Conservation (phyloP, 768 basidiomycete species). For the Psilocybe cubensis region DNA sequence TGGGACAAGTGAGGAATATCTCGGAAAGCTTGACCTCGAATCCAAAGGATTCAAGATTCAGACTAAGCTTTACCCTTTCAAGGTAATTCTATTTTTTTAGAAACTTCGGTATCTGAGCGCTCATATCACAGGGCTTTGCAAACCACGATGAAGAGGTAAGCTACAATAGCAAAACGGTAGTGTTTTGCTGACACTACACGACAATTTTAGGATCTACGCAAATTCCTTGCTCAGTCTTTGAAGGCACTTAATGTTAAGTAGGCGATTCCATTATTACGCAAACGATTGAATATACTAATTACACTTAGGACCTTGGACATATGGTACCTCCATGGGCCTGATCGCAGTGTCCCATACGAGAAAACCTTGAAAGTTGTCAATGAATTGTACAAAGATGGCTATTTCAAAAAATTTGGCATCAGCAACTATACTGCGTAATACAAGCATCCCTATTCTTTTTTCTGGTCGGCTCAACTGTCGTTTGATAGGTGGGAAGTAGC, state of each 20-base stretch:
- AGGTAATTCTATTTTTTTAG: slow-evolving; percentile 17
- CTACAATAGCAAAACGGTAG: slow-evolving; percentile 25
- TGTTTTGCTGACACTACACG: slow-evolving; percentile 15
- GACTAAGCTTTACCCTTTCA: slow-evolving; percentile 58
- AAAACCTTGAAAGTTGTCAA: slow-evolving; percentile 57
- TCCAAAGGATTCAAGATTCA: slow-evolving; percentile 56
- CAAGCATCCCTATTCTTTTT: not conserved
- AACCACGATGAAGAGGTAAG: slow-evolving; percentile 35
- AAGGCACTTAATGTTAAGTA: slow-evolving; percentile 47
- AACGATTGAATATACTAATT: slow-evolving; percentile 20
- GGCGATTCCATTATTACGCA: slow-evolving; percentile 19
- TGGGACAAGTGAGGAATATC: slow-evolving; percentile 58
- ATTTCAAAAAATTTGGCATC: slow-evolving; percentile 64
- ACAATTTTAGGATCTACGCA: slow-evolving; percentile 41
- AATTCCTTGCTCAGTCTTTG: slow-evolving; percentile 50
- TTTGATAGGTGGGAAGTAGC: slow-evolving; percentile 59
- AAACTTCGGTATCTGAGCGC: not conserved
- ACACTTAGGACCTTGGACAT: slow-evolving; percentile 44
- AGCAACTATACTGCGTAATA: slow-evolving; percentile 61
- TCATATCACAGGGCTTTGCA: slow-evolving; percentile 16
- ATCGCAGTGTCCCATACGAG: slow-evolving; percentile 59
- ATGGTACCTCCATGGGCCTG: slow-evolving; percentile 65
- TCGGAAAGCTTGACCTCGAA: slow-evolving; percentile 56
- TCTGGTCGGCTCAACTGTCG: not conserved
- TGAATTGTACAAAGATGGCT: slow-evolving; percentile 58